phyloP scores from a whole-genome alignment of 139 green algal genomes.

The Spirogloea muscicola region DNA sequence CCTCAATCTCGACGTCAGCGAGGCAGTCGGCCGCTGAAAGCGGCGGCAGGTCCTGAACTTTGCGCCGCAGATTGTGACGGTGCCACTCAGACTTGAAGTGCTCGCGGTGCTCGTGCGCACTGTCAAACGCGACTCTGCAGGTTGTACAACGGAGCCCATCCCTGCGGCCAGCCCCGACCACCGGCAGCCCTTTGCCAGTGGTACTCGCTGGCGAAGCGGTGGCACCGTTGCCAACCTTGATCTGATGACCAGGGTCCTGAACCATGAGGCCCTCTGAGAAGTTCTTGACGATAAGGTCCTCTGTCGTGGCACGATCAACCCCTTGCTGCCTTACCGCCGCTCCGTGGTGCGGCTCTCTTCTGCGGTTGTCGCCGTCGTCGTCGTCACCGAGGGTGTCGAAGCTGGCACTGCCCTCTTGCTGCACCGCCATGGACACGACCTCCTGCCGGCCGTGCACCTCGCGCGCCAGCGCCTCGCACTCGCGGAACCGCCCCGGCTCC shows the following conservation, averaged over 20 bases:
- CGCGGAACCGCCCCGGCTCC: conserved; percentile 83
- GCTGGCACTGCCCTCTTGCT: conserved; percentile 28
- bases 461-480: conserved; percentile 73
- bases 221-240: too few species aligned
- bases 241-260: too few species aligned
- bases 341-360: too few species aligned
- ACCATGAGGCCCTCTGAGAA: too few species aligned
- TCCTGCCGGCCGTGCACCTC: conserved; percentile 68
- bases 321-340: too few species aligned
- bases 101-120: conserved; percentile 61
- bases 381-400: conserved; percentile 22
- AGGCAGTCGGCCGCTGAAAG: conserved; percentile 57
- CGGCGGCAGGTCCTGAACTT: conserved; percentile 53
- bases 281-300: too few species aligned
- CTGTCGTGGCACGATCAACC: too few species aligned
- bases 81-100: conserved; percentile 92
- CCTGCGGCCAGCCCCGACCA: too few species aligned
- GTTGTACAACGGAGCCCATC: conserved; percentile 46
- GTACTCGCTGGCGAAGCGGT: too few species aligned
- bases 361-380: too few species aligned
- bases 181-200: too few species aligned
- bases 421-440: conserved; percentile 72
- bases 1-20: conserved; percentile 24
- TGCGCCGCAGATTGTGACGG: conserved; percentile 74
- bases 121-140: conserved; percentile 53